Base-by-base conservation (phyloP, 1,284 basidiomycete genomes). In the Fomitopsis palustris region DNA sequence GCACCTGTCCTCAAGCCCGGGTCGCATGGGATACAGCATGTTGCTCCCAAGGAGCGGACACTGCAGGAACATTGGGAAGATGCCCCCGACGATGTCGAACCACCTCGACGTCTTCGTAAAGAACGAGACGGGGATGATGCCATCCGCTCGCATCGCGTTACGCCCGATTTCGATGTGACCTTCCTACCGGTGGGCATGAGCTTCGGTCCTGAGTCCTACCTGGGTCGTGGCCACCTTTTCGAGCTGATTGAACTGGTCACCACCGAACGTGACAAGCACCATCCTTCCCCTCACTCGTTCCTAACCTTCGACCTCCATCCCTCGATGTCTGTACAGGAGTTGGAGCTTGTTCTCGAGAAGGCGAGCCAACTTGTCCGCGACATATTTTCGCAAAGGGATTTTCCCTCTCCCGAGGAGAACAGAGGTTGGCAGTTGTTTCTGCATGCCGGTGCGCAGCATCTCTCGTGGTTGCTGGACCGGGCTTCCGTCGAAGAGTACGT, bases 201-300 rank as follows among this genome's bases (percentile, higher is more conserved):
- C 41, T 85, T 90, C 64, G 70, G 71, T 2, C 47, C 68, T 2
- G 69, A 72, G 17, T 82, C 84, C 2, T 87, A 83, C 63, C 76
- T 86, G 27, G 79, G 78, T 23, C 81, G 76, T 59, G 86, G 87
- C 1, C 75, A 79, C 68, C 78, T 92, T 7, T 71, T 80, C 57
- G 81, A 85, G 29, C 74, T 91, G 17, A 59, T 83, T 51, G 67
- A 73, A 4, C 62, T 78, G 54, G 42, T 76, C 31, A 69, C 75
- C 19, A 70, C 69, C 14, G 52, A 38, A 12, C 23, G 49, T 9
- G 53, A 59, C 16, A 27, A 57, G 10, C 53, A 56, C 55, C 43
- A 52, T 41, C 57, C 62, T 43, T 42, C 43, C 53, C 53, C 65
- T 8, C 61, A 63, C 56, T 54, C 61, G 1, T 56, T 64, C 42